Evolutionary conservation across 345 rosid genomes (phyloP), one percentile per base, ranked within the genome.

Genomic region (Hevea brasiliensis): DNA sequence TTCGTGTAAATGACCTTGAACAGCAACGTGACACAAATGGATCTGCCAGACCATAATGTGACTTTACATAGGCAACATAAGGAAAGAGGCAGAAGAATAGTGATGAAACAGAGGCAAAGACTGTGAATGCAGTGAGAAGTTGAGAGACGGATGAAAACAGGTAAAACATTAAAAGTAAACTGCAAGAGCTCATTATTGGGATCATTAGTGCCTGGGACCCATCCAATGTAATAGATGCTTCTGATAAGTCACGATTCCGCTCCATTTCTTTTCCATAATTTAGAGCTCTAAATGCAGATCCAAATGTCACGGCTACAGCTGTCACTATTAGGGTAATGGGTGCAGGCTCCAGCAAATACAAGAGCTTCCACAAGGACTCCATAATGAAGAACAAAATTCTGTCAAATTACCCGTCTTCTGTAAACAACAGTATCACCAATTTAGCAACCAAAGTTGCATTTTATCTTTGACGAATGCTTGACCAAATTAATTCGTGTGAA

Each of bases 221-320:
- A 74, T 95, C 98, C 68, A 95, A 71, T 21, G 91, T 92, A 35
- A 91, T 95, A 26, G 98, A 91, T 3, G 98, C 94, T 79, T 89
- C 97, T 0, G 92, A 89, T 29, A 92, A 82, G 64, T 92, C 99
- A 65, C 86, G 94, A 54, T 92, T 95, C 66, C 91, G 76, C 82
- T 92, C 99, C 99, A 92, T 92, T 80, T 92, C 97, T 87, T 91
- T 95, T 44, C 94, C 94, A 77, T 89, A 84, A 83, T 95, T 95
- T 53, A 95, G 77, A 44, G 99, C 94, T 57, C 99, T 90, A 77
- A 90, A 91, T n/a, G 98, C 99, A 4, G 99, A 86, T 26, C 91
- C 94, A 79, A 95, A 92, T 45, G 99, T 90, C 65, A 92, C 99
- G 4, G 85, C 80, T 26, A 95, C 94, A 21, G 99, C 99, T 3